Evolutionary conservation across 1,284 basidiomycete species (phyloP).

Genomic region (Mycena sp.): DNA sequence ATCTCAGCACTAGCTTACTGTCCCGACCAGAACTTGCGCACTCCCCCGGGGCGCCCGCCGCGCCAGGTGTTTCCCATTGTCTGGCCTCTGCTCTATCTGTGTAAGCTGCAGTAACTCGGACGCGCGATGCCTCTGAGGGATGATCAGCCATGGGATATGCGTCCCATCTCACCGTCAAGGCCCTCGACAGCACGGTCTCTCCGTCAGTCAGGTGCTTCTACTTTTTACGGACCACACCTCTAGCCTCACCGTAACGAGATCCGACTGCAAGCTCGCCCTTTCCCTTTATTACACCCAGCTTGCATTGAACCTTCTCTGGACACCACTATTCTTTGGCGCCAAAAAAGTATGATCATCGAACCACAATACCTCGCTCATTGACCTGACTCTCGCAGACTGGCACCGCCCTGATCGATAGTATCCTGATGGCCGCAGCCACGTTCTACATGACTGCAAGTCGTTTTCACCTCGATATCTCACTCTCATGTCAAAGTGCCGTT

Average conservation of each 20-base stretch:
- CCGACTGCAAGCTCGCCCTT: slow-evolving; percentile 61
- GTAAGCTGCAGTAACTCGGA: slow-evolving; percentile 34
- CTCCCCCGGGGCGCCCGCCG: slow-evolving; percentile 59
- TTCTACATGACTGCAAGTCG: slow-evolving; percentile 66
- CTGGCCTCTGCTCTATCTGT: slow-evolving; percentile 64
- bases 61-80: slow-evolving; percentile 65
- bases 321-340: slow-evolving; percentile 75
- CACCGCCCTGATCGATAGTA: slow-evolving; percentile 69
- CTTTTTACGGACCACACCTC: too few species aligned
- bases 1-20: not conserved
- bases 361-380: not conserved
- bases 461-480: not conserved
- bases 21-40: slow-evolving; percentile 47
- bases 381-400: slow-evolving; percentile 49
- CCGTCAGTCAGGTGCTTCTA: slow-evolving; percentile 49
- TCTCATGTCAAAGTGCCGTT: not conserved
- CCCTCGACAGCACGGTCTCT: slow-evolving; percentile 58
- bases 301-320: slow-evolving; percentile 75
- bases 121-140: too few species aligned
- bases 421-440: slow-evolving; percentile 66
- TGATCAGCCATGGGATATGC: slow-evolving; percentile 74
- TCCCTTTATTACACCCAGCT: slow-evolving; percentile 79
- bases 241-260: slow-evolving; percentile 44
- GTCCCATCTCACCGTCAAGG: slow-evolving; percentile 70
- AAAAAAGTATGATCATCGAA: slow-evolving; percentile 47